phyloP scores from a whole-genome alignment of 2,329 filamentous ascomycete species.

The Stagonosporopsis rhizophila region DNA sequence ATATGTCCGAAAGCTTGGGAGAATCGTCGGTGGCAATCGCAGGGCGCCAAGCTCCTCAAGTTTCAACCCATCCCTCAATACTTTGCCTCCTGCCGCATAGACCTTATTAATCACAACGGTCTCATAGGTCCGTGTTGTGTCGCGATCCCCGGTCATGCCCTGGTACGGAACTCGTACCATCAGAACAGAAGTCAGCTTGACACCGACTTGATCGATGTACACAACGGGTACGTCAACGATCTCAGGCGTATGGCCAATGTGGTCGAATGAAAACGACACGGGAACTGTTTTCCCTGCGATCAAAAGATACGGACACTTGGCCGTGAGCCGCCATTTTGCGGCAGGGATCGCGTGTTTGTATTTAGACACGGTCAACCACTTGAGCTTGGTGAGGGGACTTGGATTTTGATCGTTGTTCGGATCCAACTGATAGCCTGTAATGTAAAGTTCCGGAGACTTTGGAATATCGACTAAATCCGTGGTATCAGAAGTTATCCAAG shows the following conservation, averaged over 20 bases:
- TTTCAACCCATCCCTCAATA: background rate
- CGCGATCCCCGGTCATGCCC: background rate
- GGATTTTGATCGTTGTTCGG: background rate
- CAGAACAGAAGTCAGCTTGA: slow-evolving; percentile 1
- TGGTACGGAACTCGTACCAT: background rate
- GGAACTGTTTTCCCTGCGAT: background rate
- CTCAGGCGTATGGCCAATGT: background rate
- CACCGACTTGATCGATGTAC: background rate
- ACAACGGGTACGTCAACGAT: background rate
- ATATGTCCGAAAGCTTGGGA: background rate
- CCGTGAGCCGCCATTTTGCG: background rate
- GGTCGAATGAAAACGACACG: background rate
- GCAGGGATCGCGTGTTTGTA: background rate
- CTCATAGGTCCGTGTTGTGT: background rate
- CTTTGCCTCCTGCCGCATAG: background rate
- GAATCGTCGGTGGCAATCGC: background rate
- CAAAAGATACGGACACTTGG: background rate
- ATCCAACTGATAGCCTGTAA: background rate
- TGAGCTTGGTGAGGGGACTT: slow-evolving; percentile 1
- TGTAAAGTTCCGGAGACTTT: background rate
- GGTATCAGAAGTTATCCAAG: background rate
- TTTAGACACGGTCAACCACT: slow-evolving; percentile 1
- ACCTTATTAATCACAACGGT: background rate
- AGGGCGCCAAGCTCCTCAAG: background rate
- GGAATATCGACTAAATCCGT: background rate